Conservation (phyloP, 1,284 basidiomycete genomes). For the Ustilago trichophora region DNA sequence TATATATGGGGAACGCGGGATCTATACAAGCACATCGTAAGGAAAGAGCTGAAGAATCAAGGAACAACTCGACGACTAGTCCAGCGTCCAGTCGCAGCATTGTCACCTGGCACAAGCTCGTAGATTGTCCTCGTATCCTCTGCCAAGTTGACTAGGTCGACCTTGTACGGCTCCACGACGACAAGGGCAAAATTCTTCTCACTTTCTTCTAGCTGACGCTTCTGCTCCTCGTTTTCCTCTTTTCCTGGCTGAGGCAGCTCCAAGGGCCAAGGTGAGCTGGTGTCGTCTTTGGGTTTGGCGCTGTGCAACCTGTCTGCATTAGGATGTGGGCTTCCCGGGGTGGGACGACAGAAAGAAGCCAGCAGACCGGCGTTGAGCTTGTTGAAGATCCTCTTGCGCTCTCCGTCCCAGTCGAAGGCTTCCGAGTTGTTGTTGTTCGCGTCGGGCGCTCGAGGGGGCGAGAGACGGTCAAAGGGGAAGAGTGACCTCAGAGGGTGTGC, state of each 20-base stretch:
- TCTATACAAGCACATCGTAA: too few relatives aligned
- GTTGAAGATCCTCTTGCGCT: slow-evolving; percentile 65
- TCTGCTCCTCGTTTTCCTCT: slow-evolving; percentile 60
- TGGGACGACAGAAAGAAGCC: slow-evolving; percentile 66
- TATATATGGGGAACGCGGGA: too few relatives aligned
- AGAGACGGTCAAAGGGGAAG: slow-evolving; percentile 46
- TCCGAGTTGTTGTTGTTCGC: slow-evolving; percentile 23
- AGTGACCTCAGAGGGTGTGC: slow-evolving; percentile 34
- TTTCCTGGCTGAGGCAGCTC: slow-evolving; percentile 58
- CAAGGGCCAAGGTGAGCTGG: slow-evolving; percentile 53
- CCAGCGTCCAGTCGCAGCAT: slow-evolving; percentile 49
- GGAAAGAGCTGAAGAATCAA: slow-evolving; percentile 5
- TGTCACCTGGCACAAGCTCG: slow-evolving; percentile 31
- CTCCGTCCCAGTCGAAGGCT: slow-evolving; percentile 66
- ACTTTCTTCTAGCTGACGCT: slow-evolving; percentile 50
- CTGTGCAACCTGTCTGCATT: slow-evolving; percentile 14
- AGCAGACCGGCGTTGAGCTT: slow-evolving; percentile 65
- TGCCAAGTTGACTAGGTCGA: slow-evolving; percentile 63
- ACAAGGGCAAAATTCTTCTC: slow-evolving; percentile 63
- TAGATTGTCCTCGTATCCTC: slow-evolving; percentile 62
- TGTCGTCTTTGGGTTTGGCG: slow-evolving; percentile 35
- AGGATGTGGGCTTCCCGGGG: slow-evolving; percentile 60
- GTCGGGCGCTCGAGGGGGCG: slow-evolving; percentile 26
- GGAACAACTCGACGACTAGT: slow-evolving; percentile 60
- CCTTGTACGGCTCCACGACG: slow-evolving; percentile 63